Percentiles rank a stretch among this genome's conserved stretches.
These are phyloP conservation scores for Thermomyces lanuginosus DNA, from an alignment of 2,329 filamentous ascomycete genomes.

Conservation along the genomic window DNA sequence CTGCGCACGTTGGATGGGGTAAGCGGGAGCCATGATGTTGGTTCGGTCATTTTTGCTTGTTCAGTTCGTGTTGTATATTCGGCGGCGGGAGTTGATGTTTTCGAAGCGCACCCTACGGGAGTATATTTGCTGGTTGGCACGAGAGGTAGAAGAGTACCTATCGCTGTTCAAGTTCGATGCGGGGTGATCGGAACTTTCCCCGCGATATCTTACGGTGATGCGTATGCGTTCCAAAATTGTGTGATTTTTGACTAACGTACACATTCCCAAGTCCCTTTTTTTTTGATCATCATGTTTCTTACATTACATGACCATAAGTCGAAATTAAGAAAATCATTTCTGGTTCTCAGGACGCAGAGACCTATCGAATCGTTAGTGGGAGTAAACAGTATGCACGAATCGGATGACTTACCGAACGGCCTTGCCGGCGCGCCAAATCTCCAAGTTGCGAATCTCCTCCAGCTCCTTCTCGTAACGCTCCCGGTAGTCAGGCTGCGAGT, in stretches of 20 bases:
- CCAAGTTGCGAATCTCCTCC: constrained; percentile 91
- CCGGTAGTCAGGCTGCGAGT: constrained; percentile 88
- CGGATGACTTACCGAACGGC: constrained; percentile 56
- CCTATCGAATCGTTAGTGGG: constrained; percentile 25
- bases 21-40: constrained; percentile 41
- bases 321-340: constrained; percentile 25
- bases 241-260: too few species aligned
- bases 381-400: constrained; percentile 6
- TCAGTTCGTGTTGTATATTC: not conserved
- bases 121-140: too few species aligned
- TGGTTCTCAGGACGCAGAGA: constrained; percentile 75
- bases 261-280: too few species aligned
- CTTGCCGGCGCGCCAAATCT: constrained; percentile 99
- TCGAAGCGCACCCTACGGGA: too few species aligned
- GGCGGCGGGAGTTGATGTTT: not conserved
- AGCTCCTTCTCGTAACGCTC: constrained; percentile 96
- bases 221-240: too few species aligned
- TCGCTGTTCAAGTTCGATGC: too few species aligned
- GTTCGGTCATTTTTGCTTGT: constrained; percentile 4
- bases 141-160: too few species aligned
- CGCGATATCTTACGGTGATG: too few species aligned
- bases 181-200: too few species aligned
- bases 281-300: constrained; percentile 7
- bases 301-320: constrained; percentile 6
- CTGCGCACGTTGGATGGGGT: constrained; percentile 53